Evolutionary conservation across 1,284 basidiomycete species (phyloP).

Genomic region (Cystobasidiaceae sp.): DNA sequence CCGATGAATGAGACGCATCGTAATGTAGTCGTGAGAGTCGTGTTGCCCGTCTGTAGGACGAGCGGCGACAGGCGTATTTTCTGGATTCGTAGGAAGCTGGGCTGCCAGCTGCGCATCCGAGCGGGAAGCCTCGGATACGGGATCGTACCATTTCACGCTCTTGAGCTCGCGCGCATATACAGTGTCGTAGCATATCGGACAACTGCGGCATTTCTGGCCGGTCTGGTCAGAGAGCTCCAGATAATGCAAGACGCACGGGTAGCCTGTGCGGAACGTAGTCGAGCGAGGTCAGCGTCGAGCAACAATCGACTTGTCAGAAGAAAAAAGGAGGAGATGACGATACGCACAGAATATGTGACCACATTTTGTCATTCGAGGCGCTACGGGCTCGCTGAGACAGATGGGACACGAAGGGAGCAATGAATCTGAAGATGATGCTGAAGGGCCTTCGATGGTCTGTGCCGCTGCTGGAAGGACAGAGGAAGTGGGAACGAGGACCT

Average conservation of each 20-base stretch:
- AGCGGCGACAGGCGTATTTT: neutral
- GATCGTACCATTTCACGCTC: slow-evolving; percentile 61
- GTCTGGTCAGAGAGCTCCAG: slow-evolving; percentile 56
- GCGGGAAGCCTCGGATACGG: slow-evolving; percentile 6
- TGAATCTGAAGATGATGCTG: slow-evolving; percentile 47
- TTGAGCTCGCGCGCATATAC: slow-evolving; percentile 85
- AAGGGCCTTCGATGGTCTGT: slow-evolving; percentile 30
- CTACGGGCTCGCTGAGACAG: slow-evolving; percentile 82
- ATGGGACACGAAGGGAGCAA: slow-evolving; percentile 80
- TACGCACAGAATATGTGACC: slow-evolving; percentile 41
- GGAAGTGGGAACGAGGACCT: slow-evolving; percentile 80
- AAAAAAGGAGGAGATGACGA: no score
- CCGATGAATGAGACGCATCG: slow-evolving; percentile 85
- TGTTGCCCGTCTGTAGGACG: neutral
- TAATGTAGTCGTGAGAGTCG: slow-evolving; percentile 48
- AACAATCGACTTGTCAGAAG: no score
- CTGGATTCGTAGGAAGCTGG: neutral
- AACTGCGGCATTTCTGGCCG: slow-evolving; percentile 79
- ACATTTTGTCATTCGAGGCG: slow-evolving; percentile 67
- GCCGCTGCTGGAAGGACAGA: slow-evolving; percentile 40
- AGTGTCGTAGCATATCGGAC: slow-evolving; percentile 94
- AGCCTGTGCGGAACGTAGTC: slow-evolving; percentile 53
- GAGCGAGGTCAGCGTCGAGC: no score
- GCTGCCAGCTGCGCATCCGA: slow-evolving; percentile 31
- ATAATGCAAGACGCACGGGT: slow-evolving; percentile 87